Evolutionary conservation across 192 early-diverging fungal genomes (phyloP).

Genomic region (Podila verticillata): DNA sequence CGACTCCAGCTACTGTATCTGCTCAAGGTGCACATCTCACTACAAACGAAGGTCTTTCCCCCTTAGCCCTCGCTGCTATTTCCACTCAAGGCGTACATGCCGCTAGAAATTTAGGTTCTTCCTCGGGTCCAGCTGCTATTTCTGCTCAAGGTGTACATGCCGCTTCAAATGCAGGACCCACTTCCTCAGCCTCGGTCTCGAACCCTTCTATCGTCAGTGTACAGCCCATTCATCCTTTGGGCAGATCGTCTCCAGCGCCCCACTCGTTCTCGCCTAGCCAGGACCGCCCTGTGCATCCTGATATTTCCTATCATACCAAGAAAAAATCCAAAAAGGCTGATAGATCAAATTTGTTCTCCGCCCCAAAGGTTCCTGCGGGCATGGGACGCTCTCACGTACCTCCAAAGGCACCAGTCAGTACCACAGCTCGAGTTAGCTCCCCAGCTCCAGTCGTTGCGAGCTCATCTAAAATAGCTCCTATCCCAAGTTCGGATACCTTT

Average conservation of each 20-base stretch:
- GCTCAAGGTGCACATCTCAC: too few relatives aligned
- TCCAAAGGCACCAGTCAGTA: not conserved
- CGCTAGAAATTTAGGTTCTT: too few relatives aligned
- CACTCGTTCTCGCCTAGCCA: conserved; percentile 43
- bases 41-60: too few relatives aligned
- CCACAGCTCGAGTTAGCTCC: not conserved
- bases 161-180: too few relatives aligned
- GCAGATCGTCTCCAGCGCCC: not conserved
- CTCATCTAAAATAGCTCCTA: not conserved
- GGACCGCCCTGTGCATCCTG: conserved; percentile 32
- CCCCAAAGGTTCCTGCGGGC: conserved; percentile 3
- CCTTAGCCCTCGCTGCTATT: not conserved
- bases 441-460: not conserved
- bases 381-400: conserved; percentile 24
- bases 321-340: not conserved
- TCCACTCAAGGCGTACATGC: too few relatives aligned
- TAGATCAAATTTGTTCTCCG: not conserved
- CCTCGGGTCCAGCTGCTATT: not conserved
- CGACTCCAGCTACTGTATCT: not conserved
- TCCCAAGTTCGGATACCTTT: not conserved
- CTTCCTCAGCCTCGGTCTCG: not conserved
- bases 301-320: conserved; percentile 10
- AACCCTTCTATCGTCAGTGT: not conserved
- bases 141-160: too few relatives aligned
- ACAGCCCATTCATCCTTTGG: not conserved